phyloP scores from a whole-genome alignment of 768 basidiomycete genomes.

The Cystofilobasidium bisporidii region DNA sequence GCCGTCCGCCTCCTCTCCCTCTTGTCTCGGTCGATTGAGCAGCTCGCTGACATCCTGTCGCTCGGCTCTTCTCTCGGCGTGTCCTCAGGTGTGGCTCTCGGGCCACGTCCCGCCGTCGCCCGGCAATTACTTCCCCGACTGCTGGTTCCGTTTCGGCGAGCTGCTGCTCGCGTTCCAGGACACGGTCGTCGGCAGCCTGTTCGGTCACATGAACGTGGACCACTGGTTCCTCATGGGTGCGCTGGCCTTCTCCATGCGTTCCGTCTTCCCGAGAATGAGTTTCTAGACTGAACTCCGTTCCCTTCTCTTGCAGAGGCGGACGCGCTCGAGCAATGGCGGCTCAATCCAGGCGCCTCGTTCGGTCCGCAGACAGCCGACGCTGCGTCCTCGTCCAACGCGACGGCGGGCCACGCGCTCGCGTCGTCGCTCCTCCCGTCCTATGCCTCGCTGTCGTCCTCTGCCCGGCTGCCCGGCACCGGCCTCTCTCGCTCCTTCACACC shows the following conservation, averaged over 20 bases:
- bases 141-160: slow-evolving; percentile 47
- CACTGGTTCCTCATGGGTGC: slow-evolving; percentile 45
- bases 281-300: neutral
- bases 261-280: too few relatives aligned
- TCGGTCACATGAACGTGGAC: slow-evolving; percentile 60
- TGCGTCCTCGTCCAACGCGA: neutral
- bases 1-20: neutral
- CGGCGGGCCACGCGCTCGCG: neutral
- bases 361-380: too few relatives aligned
- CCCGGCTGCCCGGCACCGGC: neutral
- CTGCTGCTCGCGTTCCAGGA: slow-evolving; percentile 75
- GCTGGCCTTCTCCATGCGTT: too few relatives aligned
- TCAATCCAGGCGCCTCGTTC: neutral
- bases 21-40: too few relatives aligned
- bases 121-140: slow-evolving; percentile 47
- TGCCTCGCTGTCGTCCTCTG: neutral
- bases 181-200: slow-evolving; percentile 76
- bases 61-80: slow-evolving; percentile 28
- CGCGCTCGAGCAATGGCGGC: slow-evolving; percentile 1
- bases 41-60: too few relatives aligned
- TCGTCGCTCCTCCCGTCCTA: slow-evolving; percentile 1
- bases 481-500: too few relatives aligned
- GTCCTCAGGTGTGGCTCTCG: slow-evolving; percentile 46
- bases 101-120: slow-evolving; percentile 81
- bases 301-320: neutral